Base-by-base conservation (phyloP, 2,329 filamentous ascomycete species). In the Conoideocrella luteorostrata region DNA sequence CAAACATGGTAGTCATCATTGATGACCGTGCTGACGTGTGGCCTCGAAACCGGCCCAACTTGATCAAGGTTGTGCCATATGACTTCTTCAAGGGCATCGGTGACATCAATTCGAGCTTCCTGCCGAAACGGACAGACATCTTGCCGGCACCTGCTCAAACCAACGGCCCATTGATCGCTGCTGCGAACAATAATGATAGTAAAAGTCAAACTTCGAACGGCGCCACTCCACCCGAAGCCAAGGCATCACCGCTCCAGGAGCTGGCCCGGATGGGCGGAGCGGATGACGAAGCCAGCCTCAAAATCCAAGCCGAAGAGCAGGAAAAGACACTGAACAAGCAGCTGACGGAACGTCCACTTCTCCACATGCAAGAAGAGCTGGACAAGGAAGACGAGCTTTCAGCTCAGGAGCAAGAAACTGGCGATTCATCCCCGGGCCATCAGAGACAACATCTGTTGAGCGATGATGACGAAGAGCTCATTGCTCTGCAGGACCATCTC, bases 1-100 rank as follows among this genome's bases (percentile, higher is more conserved):
- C 91, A 5, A 91, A 95, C 65, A 98, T 98, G 93, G 94, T 96
- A 1, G 90, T 96, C 46, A 96, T 98, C 56, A 98, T 98, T 52
- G 93, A 98, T 60, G 93, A 98, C 64, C 80, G 93, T 53, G 88
- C 88, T 42, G 93, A 98, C 61, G 91, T 98, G 7, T 98, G 93
- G 93, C 80, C 80, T 2, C 80, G 84, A 53, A 97, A 95, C 74
- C 84, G 86, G 54, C 79, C 86, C 5, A 96, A 98, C 57, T 76
- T 98, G 28, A 88, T 98, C 68, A 95, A 95, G 61, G 93, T 98
- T 26, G 82, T 83, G 2, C 88, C 91, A 0, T 98, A 95, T 62
- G 91, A 97, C 62, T 98, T 98, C 66, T 98, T 97, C 68, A 88
- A 94, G 45, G 93, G 93, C 13, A 95, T 96, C 50, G 93, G 93